Evolutionary conservation across 2,329 filamentous ascomycete genomes (phyloP), one percentile per base, ranked within the genome.

Genomic region (Emmonsiellopsis sp.): DNA sequence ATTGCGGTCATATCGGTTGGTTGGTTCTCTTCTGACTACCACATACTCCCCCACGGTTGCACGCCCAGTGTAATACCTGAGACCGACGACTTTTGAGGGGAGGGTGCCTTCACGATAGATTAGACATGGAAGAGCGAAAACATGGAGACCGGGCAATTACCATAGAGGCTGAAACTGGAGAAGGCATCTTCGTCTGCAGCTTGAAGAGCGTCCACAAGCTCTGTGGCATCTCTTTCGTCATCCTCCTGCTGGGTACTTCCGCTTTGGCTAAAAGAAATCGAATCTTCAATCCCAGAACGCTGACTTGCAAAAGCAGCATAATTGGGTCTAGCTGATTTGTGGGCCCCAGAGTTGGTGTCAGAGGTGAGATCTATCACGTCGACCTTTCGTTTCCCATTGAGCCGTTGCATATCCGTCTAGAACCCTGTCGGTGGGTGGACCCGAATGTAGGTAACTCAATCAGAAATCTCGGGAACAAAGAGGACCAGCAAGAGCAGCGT

Each of bases 1-100:
- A 69, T 93, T 93, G 5, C 60, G 58, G 64, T 93, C 87, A 63
- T 86, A 87, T 59, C 70, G 74, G 62, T 92, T 92, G 1, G 68
- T 63, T 1, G 86, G 84, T 63, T 92, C 85, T 63, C 87, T 75
- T 37, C 73, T 74, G 52, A 85, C 72, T 46, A 84, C 67, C 2
- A 88, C 82, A 51, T 79, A 74, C 64, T 89, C 85, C 26, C 83
- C 83, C 2, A 74, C 60, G 7, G 77, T 83, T 11, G 84, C 84
- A 58, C 77, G 73, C 1, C 85, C 85, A 52, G 68, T 69, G 65
- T 89, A 88, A 64, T 81, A 87, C 72, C 77, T 61, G 63, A 79
- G 69, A 1, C 82, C 82, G 2, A 85, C 82, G 49, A 84, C 81
- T 53, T 82, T 83, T 15, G 73, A 74, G 15, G 74, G 62, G 15